Evolutionary conservation across 257 asterid species (phyloP).

Genomic region (Perilla frutescens): DNA sequence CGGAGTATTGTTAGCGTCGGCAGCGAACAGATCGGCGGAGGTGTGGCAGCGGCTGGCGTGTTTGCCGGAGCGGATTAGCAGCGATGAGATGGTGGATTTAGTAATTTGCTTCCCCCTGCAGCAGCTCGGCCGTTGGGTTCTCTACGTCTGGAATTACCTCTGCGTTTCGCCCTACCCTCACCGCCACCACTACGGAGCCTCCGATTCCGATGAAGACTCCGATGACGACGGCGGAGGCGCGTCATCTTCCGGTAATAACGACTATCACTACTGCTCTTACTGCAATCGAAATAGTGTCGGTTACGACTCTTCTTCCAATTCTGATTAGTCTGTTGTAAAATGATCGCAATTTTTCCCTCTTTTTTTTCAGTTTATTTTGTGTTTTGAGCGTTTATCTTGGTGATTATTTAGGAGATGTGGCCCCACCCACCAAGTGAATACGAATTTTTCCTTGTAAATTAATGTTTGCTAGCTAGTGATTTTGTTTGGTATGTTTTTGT

Average conservation of each 20-base stretch:
- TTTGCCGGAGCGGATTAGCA: conserved; percentile 50
- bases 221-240: conserved; percentile 20
- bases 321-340: conserved; percentile 27
- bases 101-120: conserved; percentile 55
- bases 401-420: too few species aligned
- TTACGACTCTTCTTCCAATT: conserved; percentile 32
- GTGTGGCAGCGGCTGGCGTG: conserved; percentile 54
- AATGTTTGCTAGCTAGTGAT: too few species aligned
- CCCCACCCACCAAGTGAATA: too few species aligned
- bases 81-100: conserved; percentile 51
- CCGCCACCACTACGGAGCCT: conserved; percentile 30
- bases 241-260: conserved; percentile 26
- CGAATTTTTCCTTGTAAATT: too few species aligned
- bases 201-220: conserved; percentile 17
- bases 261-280: not conserved
- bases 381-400: not conserved
- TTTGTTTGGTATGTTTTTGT: too few species aligned
- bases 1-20: conserved; percentile 41
- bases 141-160: conserved; percentile 52
- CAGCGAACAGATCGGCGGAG: conserved; percentile 47
- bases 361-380: not conserved
- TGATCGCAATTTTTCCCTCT: not conserved
- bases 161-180: conserved; percentile 49
- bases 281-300: not conserved
- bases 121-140: conserved; percentile 49